Evolutionary conservation across 2,329 filamentous ascomycete species (phyloP).

Genomic region (Tolypocladium ovalisporum): DNA sequence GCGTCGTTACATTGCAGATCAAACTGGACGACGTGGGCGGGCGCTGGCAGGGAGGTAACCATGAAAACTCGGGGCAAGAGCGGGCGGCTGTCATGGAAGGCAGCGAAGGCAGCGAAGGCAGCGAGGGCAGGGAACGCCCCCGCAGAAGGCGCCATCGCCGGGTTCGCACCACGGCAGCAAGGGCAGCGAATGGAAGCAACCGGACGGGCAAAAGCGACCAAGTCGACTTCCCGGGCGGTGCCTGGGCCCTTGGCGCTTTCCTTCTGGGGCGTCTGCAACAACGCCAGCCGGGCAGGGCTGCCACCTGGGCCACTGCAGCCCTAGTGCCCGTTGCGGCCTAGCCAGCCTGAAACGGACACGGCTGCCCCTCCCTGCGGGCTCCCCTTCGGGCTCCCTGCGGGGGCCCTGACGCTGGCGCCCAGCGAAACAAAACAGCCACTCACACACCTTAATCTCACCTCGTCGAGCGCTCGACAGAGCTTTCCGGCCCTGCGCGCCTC

Average conservation of each 20-base stretch:
- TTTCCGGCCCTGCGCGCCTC: neutral
- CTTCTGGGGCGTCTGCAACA: neutral
- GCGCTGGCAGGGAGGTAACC: neutral
- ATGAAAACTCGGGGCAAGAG: neutral
- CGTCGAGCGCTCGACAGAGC: neutral
- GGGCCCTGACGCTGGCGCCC: neutral
- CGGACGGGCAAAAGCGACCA: neutral
- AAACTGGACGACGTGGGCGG: neutral
- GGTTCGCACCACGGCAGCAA: neutral
- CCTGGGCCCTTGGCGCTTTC: neutral
- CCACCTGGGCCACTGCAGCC: neutral
- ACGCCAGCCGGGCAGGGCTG: neutral
- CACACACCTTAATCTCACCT: constrained; percentile 1
- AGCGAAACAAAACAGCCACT: neutral
- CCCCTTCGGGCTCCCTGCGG: neutral
- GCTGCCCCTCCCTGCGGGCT: neutral
- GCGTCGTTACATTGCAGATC: constrained; percentile 1
- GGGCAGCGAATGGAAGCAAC: neutral
- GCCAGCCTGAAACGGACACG: neutral
- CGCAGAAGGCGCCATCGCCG: neutral
- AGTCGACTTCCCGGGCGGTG: neutral
- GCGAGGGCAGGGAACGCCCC: neutral
- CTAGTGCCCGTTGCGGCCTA: neutral
- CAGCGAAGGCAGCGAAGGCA: too few species aligned
- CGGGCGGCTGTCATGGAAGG: too few species aligned